Percentiles rank a stretch among this genome's conserved stretches.
These are phyloP conservation scores for Fusarium torreyae DNA, from an alignment of 2,329 filamentous ascomycete genomes.

Conservation along the genomic window DNA sequence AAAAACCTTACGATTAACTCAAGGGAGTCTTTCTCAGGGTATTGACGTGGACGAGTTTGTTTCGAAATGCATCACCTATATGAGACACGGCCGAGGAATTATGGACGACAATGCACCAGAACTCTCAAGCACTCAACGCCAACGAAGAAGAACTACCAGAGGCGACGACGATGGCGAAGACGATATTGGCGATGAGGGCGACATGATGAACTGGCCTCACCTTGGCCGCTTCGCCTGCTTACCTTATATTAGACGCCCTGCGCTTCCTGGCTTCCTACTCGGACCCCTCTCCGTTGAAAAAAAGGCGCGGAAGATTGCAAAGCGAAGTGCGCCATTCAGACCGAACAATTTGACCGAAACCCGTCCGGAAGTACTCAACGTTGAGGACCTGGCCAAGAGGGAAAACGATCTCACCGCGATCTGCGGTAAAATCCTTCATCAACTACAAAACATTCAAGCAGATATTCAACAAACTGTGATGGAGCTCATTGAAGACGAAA, in stretches of 20 bases:
- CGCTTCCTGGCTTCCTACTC: constrained; percentile 86
- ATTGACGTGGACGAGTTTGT: constrained; percentile 94
- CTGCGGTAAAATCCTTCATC: constrained; percentile 80
- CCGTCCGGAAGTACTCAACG: constrained; percentile 82
- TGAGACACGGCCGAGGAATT: constrained; percentile 77
- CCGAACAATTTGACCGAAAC: constrained; percentile 78
- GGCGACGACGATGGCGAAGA: constrained; percentile 68
- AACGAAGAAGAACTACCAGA: constrained; percentile 56
- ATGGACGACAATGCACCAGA: constrained; percentile 66
- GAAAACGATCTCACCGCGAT: constrained; percentile 84
- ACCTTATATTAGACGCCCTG: constrained; percentile 79
- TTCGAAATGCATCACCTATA: constrained; percentile 89
- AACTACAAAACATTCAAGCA: constrained; percentile 67
- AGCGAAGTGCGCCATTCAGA: constrained; percentile 79
- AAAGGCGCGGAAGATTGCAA: constrained; percentile 78
- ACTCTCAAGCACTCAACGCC: constrained; percentile 65
- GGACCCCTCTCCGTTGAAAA: constrained; percentile 93
- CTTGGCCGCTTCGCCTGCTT: constrained; percentile 85
- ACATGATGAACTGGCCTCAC: constrained; percentile 88
- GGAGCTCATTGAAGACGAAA: constrained; percentile 61
- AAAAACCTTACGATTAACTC: constrained; percentile 80
- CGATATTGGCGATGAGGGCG: constrained; percentile 79
- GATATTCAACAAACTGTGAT: constrained; percentile 64
- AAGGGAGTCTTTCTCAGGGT: constrained; percentile 80
- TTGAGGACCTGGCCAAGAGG: constrained; percentile 81